These are phyloP conservation scores for Rosellinia necatrix DNA, from an alignment of 2,329 filamentous ascomycete species.

Conservation along the genomic window DNA sequence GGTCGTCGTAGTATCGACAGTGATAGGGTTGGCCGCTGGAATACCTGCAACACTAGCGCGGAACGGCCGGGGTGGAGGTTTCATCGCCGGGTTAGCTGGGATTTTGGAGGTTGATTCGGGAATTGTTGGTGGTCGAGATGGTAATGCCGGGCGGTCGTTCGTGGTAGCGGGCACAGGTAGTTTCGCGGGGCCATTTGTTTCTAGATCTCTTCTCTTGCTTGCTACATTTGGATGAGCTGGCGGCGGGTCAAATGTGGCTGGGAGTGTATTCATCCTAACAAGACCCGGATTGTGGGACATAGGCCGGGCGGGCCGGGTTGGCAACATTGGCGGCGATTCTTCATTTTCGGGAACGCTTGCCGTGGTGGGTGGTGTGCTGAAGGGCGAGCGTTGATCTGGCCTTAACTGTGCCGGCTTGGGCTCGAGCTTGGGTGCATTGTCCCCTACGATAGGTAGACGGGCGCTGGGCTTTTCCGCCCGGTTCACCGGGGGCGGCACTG, in stretches of 20 bases:
- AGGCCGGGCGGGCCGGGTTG: conserved; percentile 52
- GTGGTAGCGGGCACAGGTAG: conserved; percentile 47
- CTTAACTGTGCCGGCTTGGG: conserved; percentile 43
- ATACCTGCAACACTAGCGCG: conserved; percentile 42
- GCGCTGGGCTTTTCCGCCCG: conserved; percentile 78
- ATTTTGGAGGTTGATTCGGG: conserved; percentile 41
- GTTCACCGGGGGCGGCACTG: conserved; percentile 76
- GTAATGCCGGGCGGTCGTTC: conserved; percentile 55
- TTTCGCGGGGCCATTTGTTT: conserved; percentile 47
- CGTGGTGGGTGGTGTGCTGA: conserved; percentile 83
- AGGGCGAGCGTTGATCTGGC: conserved; percentile 68
- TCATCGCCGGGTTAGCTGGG: conserved; percentile 37
- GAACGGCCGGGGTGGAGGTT: conserved; percentile 52
- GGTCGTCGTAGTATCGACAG: conserved; percentile 31
- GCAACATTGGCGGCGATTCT: conserved; percentile 53
- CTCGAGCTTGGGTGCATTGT: conserved; percentile 41
- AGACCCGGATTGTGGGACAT: conserved; percentile 44
- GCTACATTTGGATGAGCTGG: conserved; percentile 56
- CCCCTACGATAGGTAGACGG: conserved; percentile 48
- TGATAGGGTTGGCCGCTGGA: conserved; percentile 28
- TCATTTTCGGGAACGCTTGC: conserved; percentile 62
- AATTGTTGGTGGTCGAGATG: conserved; percentile 51
- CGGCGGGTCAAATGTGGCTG: conserved; percentile 54
- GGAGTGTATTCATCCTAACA: conserved; percentile 41
- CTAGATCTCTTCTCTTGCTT: conserved; percentile 50